Percentiles rank a stretch among this genome's conserved stretches.
Conservation (phyloP, 352 stramenopile species). For the Pythium sp. region DNA sequence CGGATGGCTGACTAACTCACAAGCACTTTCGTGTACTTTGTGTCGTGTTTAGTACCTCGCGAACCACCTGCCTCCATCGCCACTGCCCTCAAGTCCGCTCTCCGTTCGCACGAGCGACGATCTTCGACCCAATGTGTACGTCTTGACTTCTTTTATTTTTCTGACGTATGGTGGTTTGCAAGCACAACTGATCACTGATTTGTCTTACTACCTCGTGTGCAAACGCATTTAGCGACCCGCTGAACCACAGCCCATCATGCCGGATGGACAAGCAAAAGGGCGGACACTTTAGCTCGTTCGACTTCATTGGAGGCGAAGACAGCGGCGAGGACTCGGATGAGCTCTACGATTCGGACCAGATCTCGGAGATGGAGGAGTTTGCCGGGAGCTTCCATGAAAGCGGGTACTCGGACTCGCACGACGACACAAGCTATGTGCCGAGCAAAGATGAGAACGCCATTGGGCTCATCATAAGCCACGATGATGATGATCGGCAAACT, state of each 20-base stretch:
- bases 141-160: background rate
- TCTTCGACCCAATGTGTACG: constrained; percentile 36
- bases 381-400: constrained; percentile 48
- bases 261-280: constrained; percentile 39
- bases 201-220: constrained; percentile 4
- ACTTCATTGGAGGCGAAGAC: constrained; percentile 81
- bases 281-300: constrained; percentile 58
- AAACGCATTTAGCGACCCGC: constrained; percentile 41
- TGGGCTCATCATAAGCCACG: constrained; percentile 6
- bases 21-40: background rate
- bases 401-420: constrained; percentile 25
- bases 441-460: constrained; percentile 19
- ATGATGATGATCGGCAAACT: constrained; percentile 8
- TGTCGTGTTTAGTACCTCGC: constrained; percentile 39
- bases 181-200: background rate
- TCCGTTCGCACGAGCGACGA: constrained; percentile 43
- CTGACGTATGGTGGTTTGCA: background rate
- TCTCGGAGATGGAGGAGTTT: constrained; percentile 71
- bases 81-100: constrained; percentile 31
- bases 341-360: constrained; percentile 68
- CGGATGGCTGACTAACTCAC: background rate
- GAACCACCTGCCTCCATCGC: constrained; percentile 40
- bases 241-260: constrained; percentile 78
- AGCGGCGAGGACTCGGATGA: constrained; percentile 79
- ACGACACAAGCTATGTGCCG: constrained; percentile 28